Base-by-base conservation (phyloP, 495 filamentous ascomycete species). In the Aspergillus bertholletiae region DNA sequence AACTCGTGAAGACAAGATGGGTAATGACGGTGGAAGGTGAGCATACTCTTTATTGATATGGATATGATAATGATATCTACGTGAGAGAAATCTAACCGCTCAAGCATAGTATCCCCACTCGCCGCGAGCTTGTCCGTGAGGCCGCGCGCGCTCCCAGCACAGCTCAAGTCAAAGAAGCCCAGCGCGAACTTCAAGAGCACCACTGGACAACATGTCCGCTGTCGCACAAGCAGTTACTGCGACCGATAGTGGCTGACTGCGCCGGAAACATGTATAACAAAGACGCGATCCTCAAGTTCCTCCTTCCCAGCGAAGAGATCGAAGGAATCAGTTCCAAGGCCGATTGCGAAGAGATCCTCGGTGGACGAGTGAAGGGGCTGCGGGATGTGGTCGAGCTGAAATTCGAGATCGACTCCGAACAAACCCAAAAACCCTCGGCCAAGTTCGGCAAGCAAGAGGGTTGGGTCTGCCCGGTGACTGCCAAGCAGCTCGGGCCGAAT, bases 251-350 rank as follows among this genome's bases (percentile, higher is more conserved):
- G 13, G 93, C 90, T 1, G 94, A 99, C 71, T 87, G 78, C 27
- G 78, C 80, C 4, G 95, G 94, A 1, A 87, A 86, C 20, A 83
- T 99, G 2, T 99, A 96, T 75, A 97, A 96, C 64, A 97, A 97
- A 69, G 92, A 97, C 65, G 84, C 90, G 0, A 80, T 97, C 39
- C 73, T 99, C 35, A 85, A 90, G 59, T 88, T 85, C 51, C 77
- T 99, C 2, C 78, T 97, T 20, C 84, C 84, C 18, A 74, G 77
- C 43, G 81, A 84, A 50, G 82, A 85, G 35, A 70, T 70, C 61
- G 72, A 68, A 62, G 75, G 66, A 51, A 76, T 77, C 56, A 78
- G 70, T 61, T 76, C 73, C 44, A 77, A 75, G 59, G 68, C 76
- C 47, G 80, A 90, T 68, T 83, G 83, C 64, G 84, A 86, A 57